Percentiles rank a stretch among this genome's conserved stretches.
These are phyloP conservation scores for Castanea crenata DNA, from an alignment of 306 rosid species.

Conservation along the genomic window DNA sequence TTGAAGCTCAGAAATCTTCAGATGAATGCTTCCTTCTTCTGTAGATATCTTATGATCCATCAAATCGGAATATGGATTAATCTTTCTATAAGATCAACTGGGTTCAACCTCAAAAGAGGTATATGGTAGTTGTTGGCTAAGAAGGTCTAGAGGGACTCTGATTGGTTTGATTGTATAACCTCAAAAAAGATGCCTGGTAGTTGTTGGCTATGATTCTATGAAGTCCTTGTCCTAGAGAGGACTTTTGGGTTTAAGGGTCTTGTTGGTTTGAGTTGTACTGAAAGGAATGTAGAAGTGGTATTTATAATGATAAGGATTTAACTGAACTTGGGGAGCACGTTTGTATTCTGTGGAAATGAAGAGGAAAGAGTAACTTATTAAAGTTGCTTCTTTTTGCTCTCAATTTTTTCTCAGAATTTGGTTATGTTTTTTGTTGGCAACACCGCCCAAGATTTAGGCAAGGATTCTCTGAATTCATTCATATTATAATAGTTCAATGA, in stretches of 20 bases:
- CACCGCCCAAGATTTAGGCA: constrained; percentile 23
- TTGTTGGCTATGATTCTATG: too few relatives aligned
- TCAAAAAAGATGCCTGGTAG: too few relatives aligned
- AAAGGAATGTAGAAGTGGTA: neutral
- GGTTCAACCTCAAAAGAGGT: neutral
- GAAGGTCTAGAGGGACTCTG: neutral
- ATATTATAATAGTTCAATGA: too few relatives aligned
- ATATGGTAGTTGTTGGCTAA: neutral
- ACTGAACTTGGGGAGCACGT: constrained; percentile 55
- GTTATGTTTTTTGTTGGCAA: constrained; percentile 28
- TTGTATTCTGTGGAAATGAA: constrained; percentile 29
- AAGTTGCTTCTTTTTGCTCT: constrained; percentile 34
- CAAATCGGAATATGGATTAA: neutral
- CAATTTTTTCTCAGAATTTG: constrained; percentile 24
- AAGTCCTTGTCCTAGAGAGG: neutral
- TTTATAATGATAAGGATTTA: constrained; percentile 14
- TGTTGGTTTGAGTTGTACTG: neutral
- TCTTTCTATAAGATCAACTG: neutral
- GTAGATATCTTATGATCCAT: constrained; percentile 48
- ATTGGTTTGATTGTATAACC: too few relatives aligned
- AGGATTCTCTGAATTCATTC: constrained; percentile 12
- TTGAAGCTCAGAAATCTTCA: constrained; percentile 45
- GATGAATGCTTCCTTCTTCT: constrained; percentile 39
- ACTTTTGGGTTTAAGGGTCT: neutral
- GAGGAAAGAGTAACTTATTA: constrained; percentile 47